A percentile compares a stretch with the other conserved stretches of the same genome.
Conservation (phyloP, 441 rosid genomes). For the Pelargonium australe region DNA sequence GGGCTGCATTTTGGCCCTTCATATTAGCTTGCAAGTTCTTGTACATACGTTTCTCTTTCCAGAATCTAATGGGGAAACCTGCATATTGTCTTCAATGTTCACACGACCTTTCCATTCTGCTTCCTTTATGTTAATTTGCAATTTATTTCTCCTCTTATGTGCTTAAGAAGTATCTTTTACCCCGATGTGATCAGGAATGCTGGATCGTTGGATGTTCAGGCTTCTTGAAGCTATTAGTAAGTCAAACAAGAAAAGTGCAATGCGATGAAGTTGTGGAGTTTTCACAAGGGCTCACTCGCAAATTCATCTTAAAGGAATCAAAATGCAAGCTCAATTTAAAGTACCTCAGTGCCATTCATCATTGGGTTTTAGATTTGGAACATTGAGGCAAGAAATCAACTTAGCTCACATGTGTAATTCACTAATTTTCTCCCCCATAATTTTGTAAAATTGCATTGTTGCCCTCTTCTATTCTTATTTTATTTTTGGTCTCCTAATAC, state of each 20-base stretch:
- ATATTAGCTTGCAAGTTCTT: no score
- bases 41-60: no score
- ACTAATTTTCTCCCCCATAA: neutral
- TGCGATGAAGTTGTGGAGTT: constrained; percentile 22
- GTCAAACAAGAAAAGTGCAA: constrained; percentile 36
- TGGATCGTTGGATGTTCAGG: constrained; percentile 95
- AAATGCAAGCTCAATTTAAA: neutral
- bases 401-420: neutral
- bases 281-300: no score
- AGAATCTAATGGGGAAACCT: neutral
- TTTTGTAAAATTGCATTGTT: neutral
- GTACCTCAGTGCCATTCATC: neutral
- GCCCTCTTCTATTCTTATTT: neutral
- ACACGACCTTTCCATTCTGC: no score
- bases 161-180: neutral
- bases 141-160: neutral
- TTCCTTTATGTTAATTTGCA: neutral
- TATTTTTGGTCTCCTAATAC: neutral
- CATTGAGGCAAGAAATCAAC: neutral
- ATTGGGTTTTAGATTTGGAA: neutral
- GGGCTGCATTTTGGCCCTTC: no score
- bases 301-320: neutral
- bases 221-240: constrained; percentile 54
- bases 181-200: constrained; percentile 53
- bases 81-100: neutral